Percentiles rank a stretch among this genome's conserved stretches.
These are phyloP conservation scores for Metarhizium guizhouense DNA, from an alignment of 2,329 filamentous ascomycete genomes.

Conservation along the genomic window DNA sequence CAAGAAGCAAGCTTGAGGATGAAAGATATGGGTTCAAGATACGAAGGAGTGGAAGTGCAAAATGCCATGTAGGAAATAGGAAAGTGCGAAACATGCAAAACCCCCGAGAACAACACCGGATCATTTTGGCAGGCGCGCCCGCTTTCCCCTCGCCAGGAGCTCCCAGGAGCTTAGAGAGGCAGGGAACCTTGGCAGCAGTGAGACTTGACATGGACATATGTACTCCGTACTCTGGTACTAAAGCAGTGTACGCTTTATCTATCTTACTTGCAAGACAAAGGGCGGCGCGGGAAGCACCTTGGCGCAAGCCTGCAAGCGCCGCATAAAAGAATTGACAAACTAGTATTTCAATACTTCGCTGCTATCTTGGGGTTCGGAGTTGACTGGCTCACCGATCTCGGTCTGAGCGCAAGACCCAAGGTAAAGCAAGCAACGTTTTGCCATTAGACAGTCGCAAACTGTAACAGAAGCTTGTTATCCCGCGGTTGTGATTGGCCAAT, in stretches of 20 bases:
- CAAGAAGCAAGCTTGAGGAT: neutral
- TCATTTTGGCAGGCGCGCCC: neutral
- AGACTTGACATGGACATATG: no score
- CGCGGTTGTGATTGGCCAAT: slow-evolving; percentile 4
- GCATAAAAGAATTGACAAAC: neutral
- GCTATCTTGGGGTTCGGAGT: slow-evolving; percentile 2
- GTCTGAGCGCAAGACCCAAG: slow-evolving; percentile 1
- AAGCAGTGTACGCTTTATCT: no score
- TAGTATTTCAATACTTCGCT: neutral
- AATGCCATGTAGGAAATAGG: neutral
- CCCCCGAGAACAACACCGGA: neutral
- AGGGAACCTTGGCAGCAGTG: no score
- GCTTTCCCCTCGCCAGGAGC: neutral
- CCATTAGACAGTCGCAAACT: slow-evolving; percentile 4
- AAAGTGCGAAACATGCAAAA: neutral
- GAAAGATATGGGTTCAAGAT: neutral
- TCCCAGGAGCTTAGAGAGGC: neutral
- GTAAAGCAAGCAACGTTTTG: slow-evolving; percentile 1
- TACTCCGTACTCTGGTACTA: no score
- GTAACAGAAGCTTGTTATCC: slow-evolving; percentile 6
- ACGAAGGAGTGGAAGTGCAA: no score
- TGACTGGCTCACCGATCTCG: slow-evolving; percentile 5
- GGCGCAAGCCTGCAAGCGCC: neutral
- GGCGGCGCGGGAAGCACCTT: neutral
- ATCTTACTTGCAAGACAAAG: neutral